phyloP scores from a whole-genome alignment of 805 yeast genomes.

The Cyberlindnera euphorbiae region DNA sequence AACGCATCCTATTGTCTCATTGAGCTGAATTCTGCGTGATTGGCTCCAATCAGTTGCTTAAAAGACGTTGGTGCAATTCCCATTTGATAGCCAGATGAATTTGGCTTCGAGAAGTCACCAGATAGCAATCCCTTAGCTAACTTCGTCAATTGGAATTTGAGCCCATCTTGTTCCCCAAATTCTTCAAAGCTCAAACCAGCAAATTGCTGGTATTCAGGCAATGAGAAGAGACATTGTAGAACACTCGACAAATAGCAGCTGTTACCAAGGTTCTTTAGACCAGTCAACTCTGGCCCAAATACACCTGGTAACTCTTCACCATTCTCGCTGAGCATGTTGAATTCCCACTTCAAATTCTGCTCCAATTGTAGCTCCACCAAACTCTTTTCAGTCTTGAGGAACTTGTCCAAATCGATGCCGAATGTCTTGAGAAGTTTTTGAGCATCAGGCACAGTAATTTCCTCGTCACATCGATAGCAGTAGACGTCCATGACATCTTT shows the following conservation, averaged over 20 bases:
- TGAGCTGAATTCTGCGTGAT: conserved; percentile 78
- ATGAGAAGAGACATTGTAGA: conserved; percentile 60
- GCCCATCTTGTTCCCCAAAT: conserved; percentile 41
- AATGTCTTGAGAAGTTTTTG: conserved; percentile 44
- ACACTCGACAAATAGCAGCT: conserved; percentile 87
- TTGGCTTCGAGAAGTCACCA: conserved; percentile 68
- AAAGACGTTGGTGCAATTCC: conserved; percentile 78
- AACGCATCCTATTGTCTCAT: conserved; percentile 93
- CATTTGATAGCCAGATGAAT: conserved; percentile 46
- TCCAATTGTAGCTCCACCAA: conserved; percentile 87
- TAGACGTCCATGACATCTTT: conserved; percentile 78
- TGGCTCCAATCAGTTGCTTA: conserved; percentile 70
- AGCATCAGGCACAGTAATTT: conserved; percentile 67
- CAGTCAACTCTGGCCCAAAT: conserved; percentile 75
- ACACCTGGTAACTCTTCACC: conserved; percentile 64
- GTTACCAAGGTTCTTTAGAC: conserved; percentile 86
- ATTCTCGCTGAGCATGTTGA: conserved; percentile 65
- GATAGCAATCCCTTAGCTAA: conserved; percentile 73
- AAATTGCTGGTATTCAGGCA: conserved; percentile 27
- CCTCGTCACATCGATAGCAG: conserved; percentile 88
- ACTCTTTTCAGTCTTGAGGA: conserved; percentile 77
- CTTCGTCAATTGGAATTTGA: conserved; percentile 74
- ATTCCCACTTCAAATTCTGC: conserved; percentile 92
- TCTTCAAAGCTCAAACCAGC: conserved; percentile 31
- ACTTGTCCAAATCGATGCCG: conserved; percentile 57